Conservation (phyloP, 192 early-diverging fungal species). For the Coemansia biformis region DNA sequence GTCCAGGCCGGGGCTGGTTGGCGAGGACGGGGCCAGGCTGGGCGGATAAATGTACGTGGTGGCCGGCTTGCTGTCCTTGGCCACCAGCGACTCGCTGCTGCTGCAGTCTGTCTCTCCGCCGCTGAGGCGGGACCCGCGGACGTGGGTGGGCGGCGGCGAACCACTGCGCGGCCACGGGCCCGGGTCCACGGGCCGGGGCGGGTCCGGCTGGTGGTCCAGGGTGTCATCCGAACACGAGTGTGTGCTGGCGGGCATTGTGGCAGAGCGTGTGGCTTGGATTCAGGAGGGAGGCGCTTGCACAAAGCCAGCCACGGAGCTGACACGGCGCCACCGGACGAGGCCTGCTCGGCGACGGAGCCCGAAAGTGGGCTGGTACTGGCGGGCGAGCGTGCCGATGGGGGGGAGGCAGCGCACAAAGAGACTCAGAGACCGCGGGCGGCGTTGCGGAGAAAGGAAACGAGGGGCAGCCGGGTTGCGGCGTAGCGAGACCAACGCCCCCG, state of each 20-base stretch:
- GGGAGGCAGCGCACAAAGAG: no score
- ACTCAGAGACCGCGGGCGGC: no score
- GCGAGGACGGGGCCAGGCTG: no score
- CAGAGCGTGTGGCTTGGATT: no score
- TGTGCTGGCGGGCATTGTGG: background rate
- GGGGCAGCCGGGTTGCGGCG: no score
- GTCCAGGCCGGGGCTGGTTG: no score
- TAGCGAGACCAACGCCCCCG: no score
- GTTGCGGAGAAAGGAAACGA: no score
- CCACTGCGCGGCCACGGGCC: background rate
- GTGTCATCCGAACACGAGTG: background rate
- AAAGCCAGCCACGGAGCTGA: background rate
- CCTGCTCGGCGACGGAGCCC: no score
- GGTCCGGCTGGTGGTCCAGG: background rate
- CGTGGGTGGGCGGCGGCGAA: no score
- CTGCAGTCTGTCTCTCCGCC: slow-evolving; percentile 1
- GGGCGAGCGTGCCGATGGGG: no score
- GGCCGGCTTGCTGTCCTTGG: background rate
- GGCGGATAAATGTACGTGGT: background rate
- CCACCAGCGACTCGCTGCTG: slow-evolving; percentile 23
- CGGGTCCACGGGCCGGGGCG: slow-evolving; percentile 1
- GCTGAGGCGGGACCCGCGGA: slow-evolving; percentile 1
- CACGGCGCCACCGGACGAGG: background rate
- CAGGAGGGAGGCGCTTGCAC: background rate
- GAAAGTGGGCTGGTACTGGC: no score